Conservation (phyloP, 1,139 yeast genomes). For the Taphrina confusa region DNA sequence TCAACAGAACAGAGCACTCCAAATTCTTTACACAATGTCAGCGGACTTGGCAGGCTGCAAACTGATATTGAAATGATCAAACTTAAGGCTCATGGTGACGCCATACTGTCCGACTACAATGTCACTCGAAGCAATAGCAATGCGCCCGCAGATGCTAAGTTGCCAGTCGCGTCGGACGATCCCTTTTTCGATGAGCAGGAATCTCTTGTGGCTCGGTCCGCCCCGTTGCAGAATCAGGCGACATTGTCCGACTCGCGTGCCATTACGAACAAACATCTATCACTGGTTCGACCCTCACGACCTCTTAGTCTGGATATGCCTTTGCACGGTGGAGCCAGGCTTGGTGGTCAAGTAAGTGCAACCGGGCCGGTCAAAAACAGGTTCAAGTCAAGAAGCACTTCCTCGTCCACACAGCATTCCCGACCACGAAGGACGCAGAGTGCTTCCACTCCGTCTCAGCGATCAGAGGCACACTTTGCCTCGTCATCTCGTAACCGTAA, state of each 20-base stretch:
- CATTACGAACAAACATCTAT: conserved; percentile 13
- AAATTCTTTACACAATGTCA: neutral
- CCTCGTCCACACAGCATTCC: conserved; percentile 2
- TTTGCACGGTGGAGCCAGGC: neutral
- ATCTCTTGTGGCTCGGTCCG: neutral
- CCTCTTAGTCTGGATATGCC: conserved; percentile 11
- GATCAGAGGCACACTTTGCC: too few relatives aligned
- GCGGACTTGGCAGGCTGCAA: neutral
- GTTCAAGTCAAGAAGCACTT: conserved; percentile 21
- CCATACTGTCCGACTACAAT: neutral
- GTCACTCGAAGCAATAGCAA: conserved; percentile 16
- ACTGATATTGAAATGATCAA: conserved; percentile 6
- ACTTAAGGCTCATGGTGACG: neutral
- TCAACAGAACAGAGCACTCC: neutral
- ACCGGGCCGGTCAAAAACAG: conserved; percentile 2
- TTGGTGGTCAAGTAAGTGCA: conserved; percentile 1
- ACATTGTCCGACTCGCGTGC: neutral
- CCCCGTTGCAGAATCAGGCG: neutral
- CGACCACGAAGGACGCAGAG: conserved; percentile 7
- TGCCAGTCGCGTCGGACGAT: neutral
- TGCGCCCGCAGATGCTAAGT: conserved; percentile 12
- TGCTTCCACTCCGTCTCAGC: neutral
- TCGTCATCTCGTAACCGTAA: too few relatives aligned
- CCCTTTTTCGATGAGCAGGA: conserved; percentile 9
- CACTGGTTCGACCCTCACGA: conserved; percentile 1